Base-by-base conservation (phyloP, 2,329 filamentous ascomycete genomes). In the Shiraia bambusicola region DNA sequence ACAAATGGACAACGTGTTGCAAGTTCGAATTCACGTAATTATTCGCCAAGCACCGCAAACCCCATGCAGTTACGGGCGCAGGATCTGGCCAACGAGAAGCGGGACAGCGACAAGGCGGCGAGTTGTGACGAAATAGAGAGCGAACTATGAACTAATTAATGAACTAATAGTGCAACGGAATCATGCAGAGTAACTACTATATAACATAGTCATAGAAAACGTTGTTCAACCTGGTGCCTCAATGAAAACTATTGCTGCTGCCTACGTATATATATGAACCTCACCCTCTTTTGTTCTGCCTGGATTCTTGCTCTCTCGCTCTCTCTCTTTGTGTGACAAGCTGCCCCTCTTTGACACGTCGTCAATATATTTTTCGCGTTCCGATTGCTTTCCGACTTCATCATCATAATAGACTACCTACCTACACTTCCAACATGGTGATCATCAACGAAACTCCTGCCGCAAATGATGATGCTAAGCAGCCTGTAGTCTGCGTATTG, bases 401-500 rank as follows among this genome's bases (percentile, higher is more conserved):
- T n/a, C 17, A 28, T 22, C 19, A 22, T 22, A 22, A 22, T 22
- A 37, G 13, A 29, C 15, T 29, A 10, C 2, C 15, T 3, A 22
- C 12, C 32, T 12, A n/a, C 36, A 34, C 32, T n/a, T 26, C 19
- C 49, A 53, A 35, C 40, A 68, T 65, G 65, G 43, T 49, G 17
- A 50, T 28, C 35, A 45, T 47, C 35, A 45, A 48, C 41, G 32
- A 47, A 22, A 27, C 47, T n/a, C 28, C 47, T 24, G 8, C 42
- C 29, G 40, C 28, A 40, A 52, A 47, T 36, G 47, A 38, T 37
- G 45, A 39, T 13, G 29, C 45, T 35, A 62, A 56, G 59, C 42
- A 76, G 74, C 74, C 86, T 45, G 88, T 88, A 52, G 86, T 96
- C 66, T 95, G 89, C 69, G 92, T 97, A 55, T 97, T 95, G 80